phyloP scores from a whole-genome alignment of 345 rosid genomes.

The Gossypium sturtianum region DNA sequence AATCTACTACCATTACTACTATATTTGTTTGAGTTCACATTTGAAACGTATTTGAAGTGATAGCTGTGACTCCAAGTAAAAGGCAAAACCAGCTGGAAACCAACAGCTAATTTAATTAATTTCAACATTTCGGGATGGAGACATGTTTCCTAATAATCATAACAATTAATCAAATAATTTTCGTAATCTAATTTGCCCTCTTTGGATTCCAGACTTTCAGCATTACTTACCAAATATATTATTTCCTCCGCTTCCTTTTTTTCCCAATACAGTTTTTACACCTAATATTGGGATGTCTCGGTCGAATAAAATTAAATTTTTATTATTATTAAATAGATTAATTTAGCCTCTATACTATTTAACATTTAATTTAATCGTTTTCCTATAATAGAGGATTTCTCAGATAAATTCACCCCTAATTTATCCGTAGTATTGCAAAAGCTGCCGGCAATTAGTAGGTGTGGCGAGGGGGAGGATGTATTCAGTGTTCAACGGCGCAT shows the following conservation, averaged over 20 bases:
- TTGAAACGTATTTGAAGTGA: neutral
- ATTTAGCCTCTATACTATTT: too few relatives aligned
- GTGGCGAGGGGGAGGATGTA: neutral
- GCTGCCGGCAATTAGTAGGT: too few relatives aligned
- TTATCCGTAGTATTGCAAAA: too few relatives aligned
- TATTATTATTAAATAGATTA: too few relatives aligned
- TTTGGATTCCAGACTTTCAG: too few relatives aligned
- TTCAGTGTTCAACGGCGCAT: neutral
- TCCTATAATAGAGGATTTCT: neutral
- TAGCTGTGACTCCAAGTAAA: constrained; percentile 2
- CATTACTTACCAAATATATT: too few relatives aligned
- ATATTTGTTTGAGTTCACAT: neutral
- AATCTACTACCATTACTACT: neutral
- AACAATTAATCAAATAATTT: neutral
- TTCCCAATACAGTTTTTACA: too few relatives aligned
- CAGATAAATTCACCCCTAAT: neutral
- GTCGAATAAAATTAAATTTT: too few relatives aligned
- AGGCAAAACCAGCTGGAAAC: constrained; percentile 11
- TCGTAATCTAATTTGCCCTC: too few relatives aligned
- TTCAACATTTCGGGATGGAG: neutral
- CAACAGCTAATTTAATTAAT: neutral
- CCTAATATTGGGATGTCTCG: too few relatives aligned
- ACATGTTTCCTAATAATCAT: neutral
- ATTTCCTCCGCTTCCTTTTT: too few relatives aligned
- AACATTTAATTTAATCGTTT: too few relatives aligned